phyloP scores from a whole-genome alignment of 129 eudicot species.

The Flaveria ramosissima region DNA sequence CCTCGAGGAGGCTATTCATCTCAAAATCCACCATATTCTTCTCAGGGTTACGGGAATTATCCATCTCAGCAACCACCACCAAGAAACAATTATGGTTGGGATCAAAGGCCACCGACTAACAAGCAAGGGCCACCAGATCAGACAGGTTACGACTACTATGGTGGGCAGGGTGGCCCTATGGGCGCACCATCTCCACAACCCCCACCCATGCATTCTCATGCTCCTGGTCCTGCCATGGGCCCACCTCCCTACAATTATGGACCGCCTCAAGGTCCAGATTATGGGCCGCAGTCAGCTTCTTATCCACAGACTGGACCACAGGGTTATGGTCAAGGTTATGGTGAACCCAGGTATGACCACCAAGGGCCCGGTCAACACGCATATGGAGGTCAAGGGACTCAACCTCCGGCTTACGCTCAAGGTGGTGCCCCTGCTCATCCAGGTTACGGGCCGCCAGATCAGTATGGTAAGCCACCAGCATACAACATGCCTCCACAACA shows the following conservation, averaged over 20 bases:
- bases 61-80: constrained; percentile 70
- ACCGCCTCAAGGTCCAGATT: constrained; percentile 64
- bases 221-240: constrained; percentile 41
- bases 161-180: constrained; percentile 40
- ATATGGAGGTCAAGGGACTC: constrained; percentile 56
- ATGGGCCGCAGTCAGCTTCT: constrained; percentile 59
- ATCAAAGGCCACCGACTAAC: constrained; percentile 71
- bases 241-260: constrained; percentile 77
- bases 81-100: constrained; percentile 80
- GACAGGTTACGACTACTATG: constrained; percentile 48
- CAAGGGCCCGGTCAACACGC: constrained; percentile 53
- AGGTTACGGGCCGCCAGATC: constrained; percentile 57
- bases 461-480: constrained; percentile 23
- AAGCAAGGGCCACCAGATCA: constrained; percentile 72
- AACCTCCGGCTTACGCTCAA: constrained; percentile 56
- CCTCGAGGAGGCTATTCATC: constrained; percentile 71
- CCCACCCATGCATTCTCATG: constrained; percentile 34
- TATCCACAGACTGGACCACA: constrained; percentile 58
- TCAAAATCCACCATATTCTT: constrained; percentile 65
- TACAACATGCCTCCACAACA: constrained; percentile 52
- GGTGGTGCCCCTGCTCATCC: constrained; percentile 39
- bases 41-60: constrained; percentile 66
- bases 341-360: constrained; percentile 62
- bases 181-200: constrained; percentile 23
- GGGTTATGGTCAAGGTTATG: constrained; percentile 71